Evolutionary conservation across 2,329 filamentous ascomycete species (phyloP), one percentile per base, ranked within the genome.

Genomic region (Microdochium paspali): DNA sequence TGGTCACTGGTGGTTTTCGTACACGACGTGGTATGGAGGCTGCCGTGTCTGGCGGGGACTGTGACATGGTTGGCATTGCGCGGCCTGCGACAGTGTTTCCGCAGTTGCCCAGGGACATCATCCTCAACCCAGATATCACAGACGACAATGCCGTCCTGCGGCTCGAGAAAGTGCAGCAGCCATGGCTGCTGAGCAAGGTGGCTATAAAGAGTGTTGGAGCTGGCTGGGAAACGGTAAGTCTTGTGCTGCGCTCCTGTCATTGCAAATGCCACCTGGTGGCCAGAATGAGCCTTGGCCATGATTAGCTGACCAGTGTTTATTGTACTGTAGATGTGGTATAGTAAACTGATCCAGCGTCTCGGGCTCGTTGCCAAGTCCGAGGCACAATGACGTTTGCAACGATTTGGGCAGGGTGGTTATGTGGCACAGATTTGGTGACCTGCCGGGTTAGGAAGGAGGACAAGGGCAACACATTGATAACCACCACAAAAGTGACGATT

Each of bases 1-100:
- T 51, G 47, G 70, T 85, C 2, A 83, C 79, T 0, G 81, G 82
- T 5, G 82, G 81, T 0, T 84, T 85, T 61, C 71, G 79, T 1
- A 74, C 70, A 0, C 39, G 49, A 6, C 28, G 39, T 20, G 49
- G 49, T 13, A 40, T 49, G 40, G 49, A 51, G 42, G 49, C 49
- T 18, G 47, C 47, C 7, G 21, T 51, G 30, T 21, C 18, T 24
- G 44, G 45, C n/a, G 49, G 42, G 20, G 40, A 43, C 13, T 51
- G 49, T 40, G 49, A 51, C 30, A 21, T 51, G 12, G 28, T 46
- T n/a, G 49, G 49, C 12, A 42, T 51, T 15, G 49, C 39, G 12
- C 30, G 49, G 4, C 44, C 49, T 18, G 47, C 49, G 21, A 32
- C 30, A 18, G 15, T 51, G 24, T 31, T 45, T 7, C 47, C 49